Evolutionary conservation across 768 basidiomycete species (phyloP).

Genomic region (Suillus weaverae): DNA sequence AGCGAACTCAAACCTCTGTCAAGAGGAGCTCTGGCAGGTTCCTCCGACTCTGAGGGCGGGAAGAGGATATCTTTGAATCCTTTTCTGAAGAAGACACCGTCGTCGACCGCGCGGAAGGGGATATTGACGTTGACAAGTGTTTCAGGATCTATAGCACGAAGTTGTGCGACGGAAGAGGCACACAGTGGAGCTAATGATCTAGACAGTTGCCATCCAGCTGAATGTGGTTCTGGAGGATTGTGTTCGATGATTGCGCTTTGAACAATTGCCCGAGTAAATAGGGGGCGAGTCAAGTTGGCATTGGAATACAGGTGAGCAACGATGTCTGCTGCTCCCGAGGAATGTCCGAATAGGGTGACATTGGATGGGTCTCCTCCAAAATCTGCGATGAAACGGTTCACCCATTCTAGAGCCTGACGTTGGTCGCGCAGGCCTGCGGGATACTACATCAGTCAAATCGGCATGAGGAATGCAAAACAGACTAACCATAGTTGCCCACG

Average conservation of each 20-base stretch:
- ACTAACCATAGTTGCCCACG: slow-evolving; percentile 74
- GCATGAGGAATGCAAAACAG: slow-evolving; percentile 1
- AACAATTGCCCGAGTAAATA: slow-evolving; percentile 75
- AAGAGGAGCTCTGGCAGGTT: slow-evolving; percentile 12
- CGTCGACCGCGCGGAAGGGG: slow-evolving; percentile 61
- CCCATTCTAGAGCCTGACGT: slow-evolving; percentile 61
- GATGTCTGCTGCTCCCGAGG: slow-evolving; percentile 52
- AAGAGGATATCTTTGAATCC: slow-evolving; percentile 55
- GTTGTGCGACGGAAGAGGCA: slow-evolving; percentile 56
- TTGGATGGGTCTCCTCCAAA: slow-evolving; percentile 67
- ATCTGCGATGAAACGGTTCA: slow-evolving; percentile 54
- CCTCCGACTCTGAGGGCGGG: slow-evolving; percentile 28
- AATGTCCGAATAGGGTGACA: slow-evolving; percentile 45
- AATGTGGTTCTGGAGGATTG: slow-evolving; percentile 56
- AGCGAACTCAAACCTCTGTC: slow-evolving; percentile 20
- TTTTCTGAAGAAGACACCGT: slow-evolving; percentile 64
- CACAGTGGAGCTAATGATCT: slow-evolving; percentile 59
- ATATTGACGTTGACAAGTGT: slow-evolving; percentile 54
- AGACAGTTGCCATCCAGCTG: slow-evolving; percentile 67
- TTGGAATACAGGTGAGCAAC: slow-evolving; percentile 63
- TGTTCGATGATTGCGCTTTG: slow-evolving; percentile 69
- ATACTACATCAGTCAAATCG: slow-evolving; percentile 9
- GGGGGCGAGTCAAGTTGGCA: slow-evolving; percentile 54
- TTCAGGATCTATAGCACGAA: slow-evolving; percentile 58
- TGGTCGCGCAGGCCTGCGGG: slow-evolving; percentile 63